Base-by-base conservation (phyloP, 306 rosid species). In the Bauhinia variegata region DNA sequence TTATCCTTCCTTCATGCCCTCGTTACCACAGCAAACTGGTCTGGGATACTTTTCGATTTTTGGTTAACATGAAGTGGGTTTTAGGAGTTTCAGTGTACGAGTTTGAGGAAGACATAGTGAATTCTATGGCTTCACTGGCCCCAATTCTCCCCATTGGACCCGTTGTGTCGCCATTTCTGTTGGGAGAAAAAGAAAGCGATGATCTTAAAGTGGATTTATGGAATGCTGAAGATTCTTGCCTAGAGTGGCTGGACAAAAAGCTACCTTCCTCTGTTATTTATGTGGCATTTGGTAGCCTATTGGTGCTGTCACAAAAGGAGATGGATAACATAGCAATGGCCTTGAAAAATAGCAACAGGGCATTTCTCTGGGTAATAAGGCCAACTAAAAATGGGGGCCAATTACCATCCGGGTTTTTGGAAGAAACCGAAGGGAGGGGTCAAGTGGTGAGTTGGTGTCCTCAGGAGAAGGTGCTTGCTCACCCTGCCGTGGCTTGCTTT, bases 401-500 rank as follows among this genome's bases (percentile, higher is more conserved):
- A 68, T 34, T 84, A 59, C 60, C 85, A 16, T 0, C 3, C 7
- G 63, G 54, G 8, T 77, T 80, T 49, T 15, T 63, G 52, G 79
- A 75, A 30, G 82, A 81, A 38, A 76, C 66, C 0, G 44, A 32
- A 19, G 86, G 41, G 39, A 67, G 5, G 15, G 81, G 84, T 1
- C 4, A 74, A 16, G 75, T 78, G 37, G 86, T 80, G 5, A 49
- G 34, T 0, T 84, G 86, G 88, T 67, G 88, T 61, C 59, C 81
- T 1, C 88, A 84, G 54, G 86, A 71, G 61, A 83, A 76, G 14
- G 87, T 83, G 50, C 56, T 79, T 0, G 75, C 63, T 67, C 86
- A 80, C 66, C 39, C 60, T 9, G 83, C 86, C 0, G 59, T 80
- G 54, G 88, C 70, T 14, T 84, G 84, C 47, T 84, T 84, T 11